Conservation (phyloP, 106 monocot genomes). For the Acorus gramineus region DNA sequence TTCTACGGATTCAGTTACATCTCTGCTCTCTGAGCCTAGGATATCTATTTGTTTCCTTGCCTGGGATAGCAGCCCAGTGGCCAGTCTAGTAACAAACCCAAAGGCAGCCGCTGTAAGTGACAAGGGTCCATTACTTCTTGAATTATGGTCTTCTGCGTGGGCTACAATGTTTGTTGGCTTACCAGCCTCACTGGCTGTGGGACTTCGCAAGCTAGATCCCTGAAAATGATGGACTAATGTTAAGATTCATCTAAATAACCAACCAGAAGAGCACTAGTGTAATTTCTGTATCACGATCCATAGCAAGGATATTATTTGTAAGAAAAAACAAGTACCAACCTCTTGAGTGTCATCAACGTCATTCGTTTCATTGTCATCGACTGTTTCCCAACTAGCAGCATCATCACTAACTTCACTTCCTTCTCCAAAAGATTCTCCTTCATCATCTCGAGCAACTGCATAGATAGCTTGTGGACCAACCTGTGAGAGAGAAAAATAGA, state of each 20-base stretch:
- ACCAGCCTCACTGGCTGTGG: slow-evolving; percentile 10
- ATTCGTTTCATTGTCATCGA: slow-evolving; percentile 63
- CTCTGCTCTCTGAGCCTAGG: slow-evolving; percentile 7
- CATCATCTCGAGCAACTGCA: slow-evolving; percentile 79
- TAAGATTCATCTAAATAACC: slow-evolving; percentile 5
- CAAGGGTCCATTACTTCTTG: slow-evolving; percentile 29
- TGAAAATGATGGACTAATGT: slow-evolving; percentile 14
- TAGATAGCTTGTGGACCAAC: slow-evolving; percentile 85
- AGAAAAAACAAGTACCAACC: slow-evolving; percentile 22
- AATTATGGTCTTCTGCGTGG: slow-evolving; percentile 18
- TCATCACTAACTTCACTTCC: slow-evolving; percentile 57
- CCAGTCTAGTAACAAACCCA: slow-evolving; percentile 50
- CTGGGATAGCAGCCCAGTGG: slow-evolving; percentile 51
- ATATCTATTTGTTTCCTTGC: slow-evolving; percentile 26
- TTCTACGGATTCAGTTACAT: slow-evolving; percentile 14
- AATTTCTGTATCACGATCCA: too few relatives aligned
- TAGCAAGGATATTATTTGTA: too few relatives aligned
- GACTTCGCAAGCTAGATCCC: slow-evolving; percentile 32
- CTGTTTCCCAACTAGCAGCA: slow-evolving; percentile 85
- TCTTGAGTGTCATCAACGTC: slow-evolving; percentile 25
- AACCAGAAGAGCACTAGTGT: background rate
- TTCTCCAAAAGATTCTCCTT: slow-evolving; percentile 55
- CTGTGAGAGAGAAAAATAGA: slow-evolving; percentile 9
- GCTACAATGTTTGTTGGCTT: slow-evolving; percentile 8
- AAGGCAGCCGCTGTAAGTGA: slow-evolving; percentile 50